Evolutionary conservation across 1,284 basidiomycete genomes (phyloP).

Genomic region (Trichosporon sp.): DNA sequence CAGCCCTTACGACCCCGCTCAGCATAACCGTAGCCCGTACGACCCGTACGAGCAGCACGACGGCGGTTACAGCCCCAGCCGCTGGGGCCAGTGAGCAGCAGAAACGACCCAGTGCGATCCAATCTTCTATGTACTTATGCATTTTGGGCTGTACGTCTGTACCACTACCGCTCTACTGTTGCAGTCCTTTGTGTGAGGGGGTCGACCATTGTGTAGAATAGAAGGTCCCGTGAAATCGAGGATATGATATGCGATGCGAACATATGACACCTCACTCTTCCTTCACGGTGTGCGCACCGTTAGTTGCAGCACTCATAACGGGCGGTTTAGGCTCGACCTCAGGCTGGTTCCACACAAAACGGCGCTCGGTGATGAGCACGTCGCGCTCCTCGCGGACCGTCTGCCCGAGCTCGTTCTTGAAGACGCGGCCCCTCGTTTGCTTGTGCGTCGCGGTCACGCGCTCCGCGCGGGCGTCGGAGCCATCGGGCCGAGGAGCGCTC

Average conservation of each 20-base stretch:
- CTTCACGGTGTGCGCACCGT: neutral
- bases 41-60: neutral
- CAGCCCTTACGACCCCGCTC: neutral
- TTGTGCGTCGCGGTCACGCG: slow-evolving; percentile 5
- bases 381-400: slow-evolving; percentile 18
- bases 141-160: neutral
- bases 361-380: slow-evolving; percentile 16
- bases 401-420: slow-evolving; percentile 7
- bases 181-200: too few species aligned
- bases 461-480: slow-evolving; percentile 4
- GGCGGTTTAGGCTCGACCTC: neutral
- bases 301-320: neutral
- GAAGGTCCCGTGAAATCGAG: neutral
- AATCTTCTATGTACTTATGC: neutral
- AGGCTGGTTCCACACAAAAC: slow-evolving; percentile 2
- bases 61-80: neutral
- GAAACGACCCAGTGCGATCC: neutral
- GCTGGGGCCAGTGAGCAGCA: neutral
- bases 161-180: neutral
- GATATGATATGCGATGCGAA: neutral
- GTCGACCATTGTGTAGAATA: too few species aligned
- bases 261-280: neutral
- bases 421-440: slow-evolving; percentile 10
- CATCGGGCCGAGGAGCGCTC: slow-evolving; percentile 1
- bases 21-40: neutral